A percentile compares a stretch with the other conserved stretches of the same genome.
Conservation (phyloP, 352 stramenopile species). For the Halophytophthora batemanensis region DNA sequence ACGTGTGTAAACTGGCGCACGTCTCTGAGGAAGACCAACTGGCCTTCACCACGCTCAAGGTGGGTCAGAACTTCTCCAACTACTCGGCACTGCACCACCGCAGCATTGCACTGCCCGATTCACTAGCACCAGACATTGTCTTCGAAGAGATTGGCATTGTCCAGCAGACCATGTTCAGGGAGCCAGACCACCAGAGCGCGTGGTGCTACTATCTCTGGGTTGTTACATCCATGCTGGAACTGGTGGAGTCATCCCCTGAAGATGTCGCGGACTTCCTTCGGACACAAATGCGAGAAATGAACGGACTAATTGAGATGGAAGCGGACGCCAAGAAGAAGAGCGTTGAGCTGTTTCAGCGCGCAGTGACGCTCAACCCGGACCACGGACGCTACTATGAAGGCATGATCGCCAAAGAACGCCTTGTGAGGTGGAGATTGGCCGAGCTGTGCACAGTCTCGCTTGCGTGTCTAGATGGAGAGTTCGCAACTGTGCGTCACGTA, state of each 20-base stretch:
- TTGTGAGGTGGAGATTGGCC: not conserved
- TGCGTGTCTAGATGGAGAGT: no score
- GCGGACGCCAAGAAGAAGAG: slow-evolving; percentile 40
- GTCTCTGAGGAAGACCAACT: slow-evolving; percentile 77
- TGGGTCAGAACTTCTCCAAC: slow-evolving; percentile 98
- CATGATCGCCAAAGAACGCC: slow-evolving; percentile 37
- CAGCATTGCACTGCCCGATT: slow-evolving; percentile 46
- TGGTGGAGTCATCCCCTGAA: slow-evolving; percentile 38
- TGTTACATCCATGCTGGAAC: slow-evolving; percentile 69
- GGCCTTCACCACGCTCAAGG: slow-evolving; percentile 94
- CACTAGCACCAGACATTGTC: slow-evolving; percentile 46
- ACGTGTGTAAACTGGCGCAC: slow-evolving; percentile 59
- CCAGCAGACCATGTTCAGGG: slow-evolving; percentile 96
- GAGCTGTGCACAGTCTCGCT: no score
- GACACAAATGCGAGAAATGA: slow-evolving; percentile 76
- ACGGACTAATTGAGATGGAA: slow-evolving; percentile 83
- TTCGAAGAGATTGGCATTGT: slow-evolving; percentile 83
- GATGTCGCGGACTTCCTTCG: slow-evolving; percentile 51
- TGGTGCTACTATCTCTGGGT: slow-evolving; percentile 99
- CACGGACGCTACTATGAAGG: slow-evolving; percentile 62
- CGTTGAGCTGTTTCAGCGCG: slow-evolving; percentile 43
- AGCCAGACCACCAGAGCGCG: slow-evolving; percentile 97
- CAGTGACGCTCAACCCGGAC: slow-evolving; percentile 49
- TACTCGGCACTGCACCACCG: slow-evolving; percentile 90
- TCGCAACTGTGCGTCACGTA: no score